Evolutionary conservation across 768 basidiomycete species (phyloP).

Genomic region (Lentinula boryana): DNA sequence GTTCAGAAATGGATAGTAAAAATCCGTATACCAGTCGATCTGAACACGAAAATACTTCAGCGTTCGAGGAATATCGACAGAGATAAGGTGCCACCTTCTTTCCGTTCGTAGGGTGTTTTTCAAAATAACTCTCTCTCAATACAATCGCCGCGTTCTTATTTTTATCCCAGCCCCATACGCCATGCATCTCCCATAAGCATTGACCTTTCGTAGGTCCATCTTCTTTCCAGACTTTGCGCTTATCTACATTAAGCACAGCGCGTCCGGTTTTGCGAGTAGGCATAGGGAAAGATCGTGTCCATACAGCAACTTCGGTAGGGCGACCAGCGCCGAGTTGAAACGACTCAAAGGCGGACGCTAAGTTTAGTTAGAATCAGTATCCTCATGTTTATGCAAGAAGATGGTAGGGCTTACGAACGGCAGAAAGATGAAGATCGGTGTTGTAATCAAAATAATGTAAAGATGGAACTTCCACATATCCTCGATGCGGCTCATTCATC

Average conservation of each 20-base stretch:
- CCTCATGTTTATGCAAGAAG: neutral
- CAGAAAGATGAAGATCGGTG: conserved; percentile 83
- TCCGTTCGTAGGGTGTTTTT: conserved; percentile 57
- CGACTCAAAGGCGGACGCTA: conserved; percentile 81
- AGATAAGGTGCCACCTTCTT: conserved; percentile 40
- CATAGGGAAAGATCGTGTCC: conserved; percentile 83
- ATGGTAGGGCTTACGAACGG: conserved; percentile 52
- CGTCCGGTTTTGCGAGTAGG: conserved; percentile 65
- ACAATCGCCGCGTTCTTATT: conserved; percentile 63
- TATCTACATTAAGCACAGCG: conserved; percentile 52
- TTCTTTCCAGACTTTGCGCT: conserved; percentile 59
- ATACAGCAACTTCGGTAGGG: conserved; percentile 71
- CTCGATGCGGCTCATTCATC: conserved; percentile 93
- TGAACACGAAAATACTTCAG: conserved; percentile 18
- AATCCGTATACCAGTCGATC: conserved; percentile 86
- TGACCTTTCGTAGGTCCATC: conserved; percentile 68
- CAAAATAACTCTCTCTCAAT: conserved; percentile 82
- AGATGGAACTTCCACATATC: conserved; percentile 80
- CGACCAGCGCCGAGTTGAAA: conserved; percentile 91
- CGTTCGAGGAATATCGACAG: neutral
- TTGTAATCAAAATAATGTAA: conserved; percentile 90
- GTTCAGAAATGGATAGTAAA: conserved; percentile 72
- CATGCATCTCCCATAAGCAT: conserved; percentile 89
- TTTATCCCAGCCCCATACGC: conserved; percentile 87
- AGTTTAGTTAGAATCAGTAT: neutral